Conservation (phyloP, 352 stramenopile genomes). For the Pythium phragmiticola region DNA sequence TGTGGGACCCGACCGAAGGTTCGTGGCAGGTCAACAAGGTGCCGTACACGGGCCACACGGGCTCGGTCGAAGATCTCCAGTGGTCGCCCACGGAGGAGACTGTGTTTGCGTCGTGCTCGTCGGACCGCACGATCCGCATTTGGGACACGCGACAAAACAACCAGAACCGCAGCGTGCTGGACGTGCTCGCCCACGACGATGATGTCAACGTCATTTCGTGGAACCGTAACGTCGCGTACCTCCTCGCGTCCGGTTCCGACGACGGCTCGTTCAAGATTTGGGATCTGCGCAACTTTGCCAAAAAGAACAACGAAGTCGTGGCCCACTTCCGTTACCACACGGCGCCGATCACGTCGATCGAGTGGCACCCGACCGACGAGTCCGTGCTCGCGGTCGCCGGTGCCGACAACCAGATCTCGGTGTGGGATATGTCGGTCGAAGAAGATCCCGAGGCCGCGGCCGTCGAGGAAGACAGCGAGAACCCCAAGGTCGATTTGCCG, state of each 20-base stretch:
- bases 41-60: constrained; percentile 90
- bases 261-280: constrained; percentile 97
- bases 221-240: constrained; percentile 97
- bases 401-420: constrained; percentile 96
- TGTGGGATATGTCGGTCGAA: constrained; percentile 99
- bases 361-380: constrained; percentile 99
- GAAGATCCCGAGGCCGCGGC: constrained; percentile 89
- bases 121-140: constrained; percentile 94
- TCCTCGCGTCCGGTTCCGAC: constrained; percentile 97
- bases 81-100: constrained; percentile 97
- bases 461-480: constrained; percentile 38
- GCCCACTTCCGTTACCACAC: constrained; percentile 96
- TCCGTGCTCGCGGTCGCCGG: constrained; percentile 94
- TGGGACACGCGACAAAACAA: constrained; percentile 96
- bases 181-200: constrained; percentile 90
- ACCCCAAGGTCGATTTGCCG: constrained; percentile 90
- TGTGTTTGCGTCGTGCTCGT: constrained; percentile 95
- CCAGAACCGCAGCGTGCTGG: constrained; percentile 88
- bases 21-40: constrained; percentile 88
- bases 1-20: constrained; percentile 86
- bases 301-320: constrained; percentile 81
- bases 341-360: constrained; percentile 96
- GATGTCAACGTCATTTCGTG: constrained; percentile 99
- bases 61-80: constrained; percentile 97
- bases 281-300: constrained; percentile 93